Conservation (phyloP, 495 filamentous ascomycete species). For the Penicillium diatomitis region DNA sequence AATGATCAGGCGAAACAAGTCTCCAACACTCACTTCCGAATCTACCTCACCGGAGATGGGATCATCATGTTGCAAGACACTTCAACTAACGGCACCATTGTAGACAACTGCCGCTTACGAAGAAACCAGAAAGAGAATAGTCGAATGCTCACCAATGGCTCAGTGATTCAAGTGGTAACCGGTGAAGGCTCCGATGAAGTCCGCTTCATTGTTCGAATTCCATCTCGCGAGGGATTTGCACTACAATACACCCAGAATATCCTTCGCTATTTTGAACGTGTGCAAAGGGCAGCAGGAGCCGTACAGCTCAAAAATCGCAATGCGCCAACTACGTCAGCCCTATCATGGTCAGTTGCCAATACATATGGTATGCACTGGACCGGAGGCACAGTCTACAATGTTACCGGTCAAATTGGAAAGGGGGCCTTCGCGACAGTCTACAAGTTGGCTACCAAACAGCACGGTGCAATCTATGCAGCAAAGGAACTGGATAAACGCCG, state of each 20-base stretch:
- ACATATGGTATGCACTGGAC: constrained; percentile 63
- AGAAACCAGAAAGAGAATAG: constrained; percentile 39
- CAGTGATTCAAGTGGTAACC: constrained; percentile 61
- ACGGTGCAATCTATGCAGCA: constrained; percentile 73
- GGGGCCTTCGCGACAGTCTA: constrained; percentile 92
- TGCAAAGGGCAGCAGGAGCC: constrained; percentile 18
- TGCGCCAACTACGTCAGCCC: constrained; percentile 17
- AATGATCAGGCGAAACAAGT: constrained; percentile 50
- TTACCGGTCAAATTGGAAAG: constrained; percentile 70
- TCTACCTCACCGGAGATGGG: constrained; percentile 69
- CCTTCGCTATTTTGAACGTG: constrained; percentile 39
- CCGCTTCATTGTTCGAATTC: constrained; percentile 79
- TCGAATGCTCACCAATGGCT: constrained; percentile 62
- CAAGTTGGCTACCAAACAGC: constrained; percentile 67
- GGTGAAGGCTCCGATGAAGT: constrained; percentile 42
- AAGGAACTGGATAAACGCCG: constrained; percentile 86
- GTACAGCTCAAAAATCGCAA: constrained; percentile 15
- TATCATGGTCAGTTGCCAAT: constrained; percentile 31
- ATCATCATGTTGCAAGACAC: constrained; percentile 84
- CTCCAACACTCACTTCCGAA: constrained; percentile 87
- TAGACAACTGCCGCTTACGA: constrained; percentile 57
- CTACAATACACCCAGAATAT: constrained; percentile 53
- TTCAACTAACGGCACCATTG: constrained; percentile 87
- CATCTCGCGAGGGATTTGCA: constrained; percentile 51
- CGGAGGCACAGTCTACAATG: constrained; percentile 74